phyloP scores from a whole-genome alignment of 129 eudicot genomes.

The Smallanthus sonchifolius region DNA sequence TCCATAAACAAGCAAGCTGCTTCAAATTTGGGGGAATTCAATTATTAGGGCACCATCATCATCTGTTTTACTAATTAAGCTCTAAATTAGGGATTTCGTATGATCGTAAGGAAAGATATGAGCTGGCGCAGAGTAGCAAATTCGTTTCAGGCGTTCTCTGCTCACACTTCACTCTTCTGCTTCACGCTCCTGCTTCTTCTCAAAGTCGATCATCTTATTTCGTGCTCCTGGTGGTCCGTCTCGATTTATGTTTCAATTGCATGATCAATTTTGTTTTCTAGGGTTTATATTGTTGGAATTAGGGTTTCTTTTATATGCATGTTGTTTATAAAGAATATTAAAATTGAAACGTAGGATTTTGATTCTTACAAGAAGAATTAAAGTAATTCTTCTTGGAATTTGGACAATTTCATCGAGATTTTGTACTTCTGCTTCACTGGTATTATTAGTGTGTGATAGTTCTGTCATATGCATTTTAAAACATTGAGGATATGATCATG shows the following conservation, averaged over 20 bases:
- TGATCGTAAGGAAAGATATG: conserved; percentile 37
- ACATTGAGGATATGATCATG: not conserved
- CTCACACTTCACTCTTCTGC: conserved; percentile 43
- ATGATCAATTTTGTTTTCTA: not conserved
- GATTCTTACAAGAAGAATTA: not conserved
- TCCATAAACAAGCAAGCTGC: not conserved
- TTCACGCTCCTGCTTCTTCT: conserved; percentile 50
- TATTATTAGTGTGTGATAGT: not conserved
- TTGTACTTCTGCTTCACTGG: not conserved
- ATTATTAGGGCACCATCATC: not conserved
- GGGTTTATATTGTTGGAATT: not conserved
- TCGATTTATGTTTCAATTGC: not conserved
- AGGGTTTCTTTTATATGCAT: not conserved
- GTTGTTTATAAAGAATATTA: not conserved
- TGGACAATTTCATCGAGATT: not conserved
- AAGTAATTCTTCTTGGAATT: conserved; percentile 3
- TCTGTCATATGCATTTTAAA: not conserved
- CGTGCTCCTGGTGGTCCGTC: conserved; percentile 50
- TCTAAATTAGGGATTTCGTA: conserved; percentile 11
- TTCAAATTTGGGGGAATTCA: not conserved
- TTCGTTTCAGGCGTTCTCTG: conserved; percentile 43
- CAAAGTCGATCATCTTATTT: conserved; percentile 37
- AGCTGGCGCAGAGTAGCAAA: conserved; percentile 52
- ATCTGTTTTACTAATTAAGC: not conserved
- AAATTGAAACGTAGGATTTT: too few species aligned